Evolutionary conservation across 768 basidiomycete genomes (phyloP), one percentile per base, ranked within the genome.

Genomic region (Hygrophoropsis aurantiaca): DNA sequence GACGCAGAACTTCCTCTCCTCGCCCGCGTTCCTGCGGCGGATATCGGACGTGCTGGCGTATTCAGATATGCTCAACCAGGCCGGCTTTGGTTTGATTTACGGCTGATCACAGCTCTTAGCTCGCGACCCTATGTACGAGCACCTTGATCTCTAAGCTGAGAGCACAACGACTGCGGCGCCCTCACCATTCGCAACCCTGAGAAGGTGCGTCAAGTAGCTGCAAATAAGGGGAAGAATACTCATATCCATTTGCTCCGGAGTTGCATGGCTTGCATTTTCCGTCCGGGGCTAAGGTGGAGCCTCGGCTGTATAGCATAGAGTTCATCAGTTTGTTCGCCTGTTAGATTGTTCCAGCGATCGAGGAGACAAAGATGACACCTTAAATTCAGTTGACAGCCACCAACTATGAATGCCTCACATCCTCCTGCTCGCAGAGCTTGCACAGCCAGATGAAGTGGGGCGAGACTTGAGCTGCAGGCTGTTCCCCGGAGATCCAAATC

Each of bases 401-500:
- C 74, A 23, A 80, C 69, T 6, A 81, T 61, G 0, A 78, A 78
- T 3, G 73, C 68, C 20, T 76, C 70, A 24, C 77, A 69, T 36
- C 79, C 78, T 2, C 75, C 75, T 26, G 56, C 59, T 18, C 59
- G 59, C 5, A 80, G 60, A 0, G 74, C 69, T 24, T 73, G 70
- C 2, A 78, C 63, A 2, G 74, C 78, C n/a, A 80, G 66, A 58
- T 80, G 78, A 37, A 75, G 61, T 2, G 74, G 74, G 3, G 66
- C 70, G n/a, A 74, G 57, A 13, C 66, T 68, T 18, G 76, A 78
- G 30, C 74, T 78, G 52, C 79, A 80, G 1, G 75, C 75, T 0
- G 74, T 78, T 10, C 78, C 78, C 1, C 59, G 67, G n/a, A 71
- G 47, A n/a, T n/a, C n/a, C n/a, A n/a, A n/a, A 41, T 72, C 68